phyloP scores from a whole-genome alignment of 768 basidiomycete genomes.

The Mycena albidolilacea region DNA sequence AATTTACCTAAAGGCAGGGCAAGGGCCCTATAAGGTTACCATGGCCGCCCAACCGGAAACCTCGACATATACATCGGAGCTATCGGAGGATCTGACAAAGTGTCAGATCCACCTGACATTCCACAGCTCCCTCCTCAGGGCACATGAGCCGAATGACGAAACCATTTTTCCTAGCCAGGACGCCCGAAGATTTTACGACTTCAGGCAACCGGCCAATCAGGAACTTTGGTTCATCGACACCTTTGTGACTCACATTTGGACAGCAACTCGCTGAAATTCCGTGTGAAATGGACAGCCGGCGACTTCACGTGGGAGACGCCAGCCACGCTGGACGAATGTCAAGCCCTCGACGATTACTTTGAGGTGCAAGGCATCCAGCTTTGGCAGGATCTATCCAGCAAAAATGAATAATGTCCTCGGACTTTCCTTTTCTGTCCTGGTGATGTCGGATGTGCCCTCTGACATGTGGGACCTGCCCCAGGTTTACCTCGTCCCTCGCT shows the following conservation, averaged over 20 bases:
- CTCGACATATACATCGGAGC: background rate
- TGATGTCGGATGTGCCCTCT: too few relatives aligned
- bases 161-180: constrained; percentile 2
- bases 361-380: too few relatives aligned
- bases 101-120: background rate
- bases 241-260: background rate
- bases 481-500: too few relatives aligned
- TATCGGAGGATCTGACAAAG: background rate
- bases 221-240: background rate
- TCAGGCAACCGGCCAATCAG: background rate
- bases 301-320: background rate
- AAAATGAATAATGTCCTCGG: too few relatives aligned
- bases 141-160: background rate
- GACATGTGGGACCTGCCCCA: too few relatives aligned
- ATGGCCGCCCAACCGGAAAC: background rate
- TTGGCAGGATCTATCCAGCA: too few relatives aligned
- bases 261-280: background rate
- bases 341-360: too few relatives aligned
- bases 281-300: background rate
- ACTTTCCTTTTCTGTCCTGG: too few relatives aligned
- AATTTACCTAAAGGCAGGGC: background rate
- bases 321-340: background rate
- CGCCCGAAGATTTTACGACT: background rate
- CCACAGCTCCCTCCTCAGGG: background rate
- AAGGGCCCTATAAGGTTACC: background rate